Evolutionary conservation across 768 basidiomycete species (phyloP).

Genomic region (Boletus speciosus): DNA sequence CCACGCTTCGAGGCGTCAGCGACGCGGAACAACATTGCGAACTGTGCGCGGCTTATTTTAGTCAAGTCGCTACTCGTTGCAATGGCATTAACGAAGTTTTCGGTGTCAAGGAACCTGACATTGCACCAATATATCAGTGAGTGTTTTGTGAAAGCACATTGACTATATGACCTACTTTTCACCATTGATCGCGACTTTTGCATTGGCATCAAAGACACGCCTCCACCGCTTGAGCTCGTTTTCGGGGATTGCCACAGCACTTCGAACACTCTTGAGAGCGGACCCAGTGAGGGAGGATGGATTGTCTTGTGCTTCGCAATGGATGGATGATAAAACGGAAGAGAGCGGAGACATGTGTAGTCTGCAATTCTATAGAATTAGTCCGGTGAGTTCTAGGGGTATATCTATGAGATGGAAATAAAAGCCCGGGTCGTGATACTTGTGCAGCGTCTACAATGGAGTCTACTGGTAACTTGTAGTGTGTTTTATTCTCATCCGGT

Average conservation of each 20-base stretch:
- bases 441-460: constrained; percentile 12
- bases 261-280: constrained; percentile 63
- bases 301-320: constrained; percentile 46
- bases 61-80: constrained; percentile 81
- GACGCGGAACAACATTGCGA: constrained; percentile 84
- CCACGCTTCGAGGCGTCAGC: constrained; percentile 77
- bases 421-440: constrained; percentile 14
- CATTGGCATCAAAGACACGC: constrained; percentile 81
- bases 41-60: constrained; percentile 85
- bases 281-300: constrained; percentile 46
- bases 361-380: constrained; percentile 25
- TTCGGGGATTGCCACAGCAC: constrained; percentile 69
- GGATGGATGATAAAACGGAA: constrained; percentile 46
- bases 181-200: constrained; percentile 65
- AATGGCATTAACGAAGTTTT: constrained; percentile 93
- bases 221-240: constrained; percentile 86
- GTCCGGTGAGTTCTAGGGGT: constrained; percentile 34
- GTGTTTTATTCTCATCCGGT: constrained; percentile 1
- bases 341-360: constrained; percentile 37
- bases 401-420: constrained; percentile 27
- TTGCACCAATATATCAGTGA: constrained; percentile 8
- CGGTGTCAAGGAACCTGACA: constrained; percentile 75
- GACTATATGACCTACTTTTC: constrained; percentile 63
- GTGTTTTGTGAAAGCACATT: constrained; percentile 18
- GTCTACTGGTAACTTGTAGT: constrained; percentile 4